Evolutionary conservation across 2,329 filamentous ascomycete species (phyloP), one percentile per base, ranked within the genome.

Genomic region (Aspergillus sp.): DNA sequence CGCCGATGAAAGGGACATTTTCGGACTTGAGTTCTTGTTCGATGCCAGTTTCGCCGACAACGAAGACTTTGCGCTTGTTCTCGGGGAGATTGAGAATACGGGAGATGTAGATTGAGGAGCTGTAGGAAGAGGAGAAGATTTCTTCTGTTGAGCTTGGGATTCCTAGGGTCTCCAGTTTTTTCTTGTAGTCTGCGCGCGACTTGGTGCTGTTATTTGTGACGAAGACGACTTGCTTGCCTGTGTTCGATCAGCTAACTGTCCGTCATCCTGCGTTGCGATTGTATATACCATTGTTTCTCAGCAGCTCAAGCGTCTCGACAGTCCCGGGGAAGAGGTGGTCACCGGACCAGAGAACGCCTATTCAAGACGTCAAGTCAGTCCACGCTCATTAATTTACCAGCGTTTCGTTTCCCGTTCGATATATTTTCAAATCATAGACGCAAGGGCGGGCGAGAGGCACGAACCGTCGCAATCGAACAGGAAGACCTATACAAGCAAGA

Each of bases 161-260:
- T 42, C 86, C 86, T 65, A 96, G 79, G 46, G 74, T 74, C 42
- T 86, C 82, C 51, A 98, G 84, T 65, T 97, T 98, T 75, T 91
- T 89, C 67, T 86, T 85, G 72, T 98, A 98, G 66, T 96, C 90
- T 44, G 80, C 76, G 48, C 93, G 86, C 9, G 91, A 95, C 68
- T 98, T 98, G 49, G 93, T 97, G 63, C 90, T 96, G 75, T 98
- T 98, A 74, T 98, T 98, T 37, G 93, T 98, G 45, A 98, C 93
- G 65, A 98, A 98, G 47, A 98, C 84, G 30, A 93, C 80, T 65
- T 85, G 85, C 71, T 98, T 98, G 64, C 88, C 90, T 93, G 53
- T 9, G 5, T 12, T 17, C n/a, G 4, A 13, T 45, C 17, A 41
- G 43, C 33, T 22, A 25, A 15, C 23, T 22, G 3, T 25, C 25